Percentiles rank a stretch among this genome's conserved stretches.
Evolutionary conservation across 2,329 filamentous ascomycete species (phyloP).

Genomic region (Colletotrichum orchidophilum): DNA sequence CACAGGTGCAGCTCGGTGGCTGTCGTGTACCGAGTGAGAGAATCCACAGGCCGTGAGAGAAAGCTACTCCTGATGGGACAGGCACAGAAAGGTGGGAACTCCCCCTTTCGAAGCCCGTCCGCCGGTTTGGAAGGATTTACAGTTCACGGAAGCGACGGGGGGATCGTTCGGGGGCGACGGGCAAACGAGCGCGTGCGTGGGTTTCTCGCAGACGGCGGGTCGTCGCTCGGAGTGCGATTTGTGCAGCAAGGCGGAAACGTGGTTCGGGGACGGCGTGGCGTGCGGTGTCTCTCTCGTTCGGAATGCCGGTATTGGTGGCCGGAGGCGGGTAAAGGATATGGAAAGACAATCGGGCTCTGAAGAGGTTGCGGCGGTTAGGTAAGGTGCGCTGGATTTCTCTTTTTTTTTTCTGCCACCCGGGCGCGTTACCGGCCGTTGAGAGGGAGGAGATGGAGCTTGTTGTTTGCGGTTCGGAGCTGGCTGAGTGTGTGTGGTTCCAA

Average conservation of each 20-base stretch:
- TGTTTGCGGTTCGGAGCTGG: background rate
- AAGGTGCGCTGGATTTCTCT: background rate
- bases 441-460: background rate
- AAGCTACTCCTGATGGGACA: background rate
- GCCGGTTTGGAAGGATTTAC: background rate
- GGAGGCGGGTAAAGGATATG: background rate
- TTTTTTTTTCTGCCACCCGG: background rate
- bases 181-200: background rate
- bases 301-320: slow-evolving; percentile 4
- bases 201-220: background rate
- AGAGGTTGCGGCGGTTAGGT: background rate
- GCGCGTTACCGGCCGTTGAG: background rate
- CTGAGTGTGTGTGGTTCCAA: background rate
- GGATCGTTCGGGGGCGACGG: background rate
- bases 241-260: background rate
- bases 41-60: background rate
- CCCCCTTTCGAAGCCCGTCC: background rate
- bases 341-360: background rate
- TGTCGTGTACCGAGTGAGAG: background rate
- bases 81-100: slow-evolving; percentile 1
- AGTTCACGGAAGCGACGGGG: slow-evolving; percentile 8
- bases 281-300: slow-evolving; percentile 6
- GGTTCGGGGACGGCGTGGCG: slow-evolving; percentile 19
- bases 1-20: background rate
- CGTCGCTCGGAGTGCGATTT: slow-evolving; percentile 5